Base-by-base conservation (phyloP, 2,329 filamentous ascomycete genomes). In the Monilinia laxa region DNA sequence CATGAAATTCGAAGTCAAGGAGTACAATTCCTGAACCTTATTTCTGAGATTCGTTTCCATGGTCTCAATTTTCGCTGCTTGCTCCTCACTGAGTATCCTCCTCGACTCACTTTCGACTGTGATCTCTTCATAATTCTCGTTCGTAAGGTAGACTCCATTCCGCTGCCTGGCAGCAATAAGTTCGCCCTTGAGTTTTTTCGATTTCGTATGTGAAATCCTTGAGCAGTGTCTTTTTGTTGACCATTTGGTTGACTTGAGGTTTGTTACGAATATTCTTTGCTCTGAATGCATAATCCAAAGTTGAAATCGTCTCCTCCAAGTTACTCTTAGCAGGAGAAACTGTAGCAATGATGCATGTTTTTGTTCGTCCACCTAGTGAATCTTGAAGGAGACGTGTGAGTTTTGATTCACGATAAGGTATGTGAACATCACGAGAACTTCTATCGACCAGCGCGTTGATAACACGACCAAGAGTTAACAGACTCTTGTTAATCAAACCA, bases 241-340 rank as follows among this genome's bases (percentile, higher is more conserved):
- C 87, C 75, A 92, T 86, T 59, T 92, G 91, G 78, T 98, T 99
- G 73, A 96, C 84, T 75, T 99, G 95, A 0, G 95, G 96, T 79
- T 97, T 97, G 79, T 99, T 99, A 60, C 92, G 90, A 74, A 99
- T 99, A 73, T 99, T 98, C 82, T 99, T 99, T 20, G 95, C 95
- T 57, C 95, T 87, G 80, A 98, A 98, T 14, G 95, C 96, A 76
- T 99, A 99, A 77, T 99, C 95, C 1, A 99, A 84, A 0, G 96
- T 99, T 0, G 95, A 98, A 68, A 99, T 98, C 0, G 96, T 99
- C 78, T 99, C 95, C 75, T 99, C 95, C 1, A 99, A 82, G 73
- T 98, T 99, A 78, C 90, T 93, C 78, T 95, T 96, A 10, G 93
- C 92, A 1, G 95, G 93, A 2, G 95, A 98, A 52, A 99, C 85